Conservation (phyloP, 2,329 filamentous ascomycete species). For the Chrysoporthe deuterocubensis region DNA sequence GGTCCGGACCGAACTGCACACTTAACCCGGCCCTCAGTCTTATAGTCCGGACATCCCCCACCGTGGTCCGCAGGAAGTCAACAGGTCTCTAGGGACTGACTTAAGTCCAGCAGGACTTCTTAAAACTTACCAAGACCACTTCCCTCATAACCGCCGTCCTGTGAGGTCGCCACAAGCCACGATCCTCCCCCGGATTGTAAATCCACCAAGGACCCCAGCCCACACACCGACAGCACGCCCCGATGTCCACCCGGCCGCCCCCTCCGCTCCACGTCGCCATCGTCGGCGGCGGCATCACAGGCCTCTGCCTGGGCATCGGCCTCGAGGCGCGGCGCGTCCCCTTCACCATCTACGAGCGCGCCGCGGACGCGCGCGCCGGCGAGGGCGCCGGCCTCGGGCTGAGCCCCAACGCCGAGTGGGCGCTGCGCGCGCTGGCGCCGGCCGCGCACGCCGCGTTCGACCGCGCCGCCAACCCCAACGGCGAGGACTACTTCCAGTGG, state of each 20-base stretch:
- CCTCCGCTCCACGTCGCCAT: slow-evolving; percentile 45
- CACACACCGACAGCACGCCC: background rate
- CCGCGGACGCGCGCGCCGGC: slow-evolving; percentile 44
- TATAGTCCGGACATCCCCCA: too few relatives aligned
- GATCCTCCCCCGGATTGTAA: background rate
- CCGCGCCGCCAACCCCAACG: slow-evolving; percentile 44
- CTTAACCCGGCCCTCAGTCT: too few relatives aligned
- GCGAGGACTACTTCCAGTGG: slow-evolving; percentile 49
- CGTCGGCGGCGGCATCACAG: slow-evolving; percentile 56
- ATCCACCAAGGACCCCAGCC: background rate
- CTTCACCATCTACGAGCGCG: slow-evolving; percentile 53
- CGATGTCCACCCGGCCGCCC: background rate
- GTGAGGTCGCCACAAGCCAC: too few relatives aligned
- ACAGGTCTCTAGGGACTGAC: slow-evolving; percentile 47
- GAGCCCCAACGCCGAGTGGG: slow-evolving; percentile 35
- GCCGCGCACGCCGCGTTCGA: slow-evolving; percentile 36
- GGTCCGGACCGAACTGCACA: too few relatives aligned
- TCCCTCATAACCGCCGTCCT: too few relatives aligned
- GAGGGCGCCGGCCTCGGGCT: slow-evolving; percentile 56
- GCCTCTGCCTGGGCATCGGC: slow-evolving; percentile 52
- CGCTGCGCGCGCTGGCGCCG: too few relatives aligned
- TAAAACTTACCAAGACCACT: too few relatives aligned
- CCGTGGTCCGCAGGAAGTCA: too few relatives aligned
- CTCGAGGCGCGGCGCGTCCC: slow-evolving; percentile 47
- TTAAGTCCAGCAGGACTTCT: too few relatives aligned